A percentile compares a stretch with the other conserved stretches of the same genome.
phyloP scores from a whole-genome alignment of 306 rosid species.

The Oxytropis ochrocephala region DNA sequence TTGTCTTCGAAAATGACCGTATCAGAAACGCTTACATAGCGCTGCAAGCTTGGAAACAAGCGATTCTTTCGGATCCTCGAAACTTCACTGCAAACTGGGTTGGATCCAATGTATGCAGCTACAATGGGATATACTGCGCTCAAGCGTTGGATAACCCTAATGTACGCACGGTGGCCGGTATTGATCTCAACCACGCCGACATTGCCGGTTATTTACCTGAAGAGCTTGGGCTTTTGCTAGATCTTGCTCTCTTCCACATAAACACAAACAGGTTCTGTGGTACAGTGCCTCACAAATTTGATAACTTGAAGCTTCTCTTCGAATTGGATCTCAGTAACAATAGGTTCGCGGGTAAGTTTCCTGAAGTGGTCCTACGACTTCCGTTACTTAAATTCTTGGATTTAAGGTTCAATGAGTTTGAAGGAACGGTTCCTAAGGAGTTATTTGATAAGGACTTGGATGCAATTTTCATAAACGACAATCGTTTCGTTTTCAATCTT shows the following conservation, averaged over 20 bases:
- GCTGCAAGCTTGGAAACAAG: slow-evolving; percentile 59
- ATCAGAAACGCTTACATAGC: slow-evolving; percentile 51
- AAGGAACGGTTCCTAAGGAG: slow-evolving; percentile 45
- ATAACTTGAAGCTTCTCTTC: slow-evolving; percentile 33
- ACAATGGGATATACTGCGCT: slow-evolving; percentile 56
- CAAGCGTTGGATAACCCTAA: slow-evolving; percentile 33
- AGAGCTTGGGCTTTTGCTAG: slow-evolving; percentile 45
- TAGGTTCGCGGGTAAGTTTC: slow-evolving; percentile 57
- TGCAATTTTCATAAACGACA: slow-evolving; percentile 67
- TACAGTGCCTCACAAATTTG: slow-evolving; percentile 46
- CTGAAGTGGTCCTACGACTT: slow-evolving; percentile 43
- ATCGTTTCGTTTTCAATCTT: slow-evolving; percentile 40
- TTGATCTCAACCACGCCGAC: slow-evolving; percentile 70
- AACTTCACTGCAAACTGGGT: slow-evolving; percentile 50
- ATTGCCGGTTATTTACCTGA: slow-evolving; percentile 71
- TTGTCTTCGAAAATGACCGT: slow-evolving; percentile 40
- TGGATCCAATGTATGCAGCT: slow-evolving; percentile 56
- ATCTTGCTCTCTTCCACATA: slow-evolving; percentile 55
- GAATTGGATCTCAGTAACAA: slow-evolving; percentile 72
- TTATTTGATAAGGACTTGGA: slow-evolving; percentile 63
- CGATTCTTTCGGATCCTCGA: slow-evolving; percentile 59
- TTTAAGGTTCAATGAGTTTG: slow-evolving; percentile 68
- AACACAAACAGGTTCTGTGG: slow-evolving; percentile 74
- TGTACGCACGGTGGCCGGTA: slow-evolving; percentile 55
- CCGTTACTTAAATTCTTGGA: slow-evolving; percentile 49